These are phyloP conservation scores for Aspergillus heteromorphus DNA, from an alignment of 495 filamentous ascomycete genomes.

Conservation along the genomic window DNA sequence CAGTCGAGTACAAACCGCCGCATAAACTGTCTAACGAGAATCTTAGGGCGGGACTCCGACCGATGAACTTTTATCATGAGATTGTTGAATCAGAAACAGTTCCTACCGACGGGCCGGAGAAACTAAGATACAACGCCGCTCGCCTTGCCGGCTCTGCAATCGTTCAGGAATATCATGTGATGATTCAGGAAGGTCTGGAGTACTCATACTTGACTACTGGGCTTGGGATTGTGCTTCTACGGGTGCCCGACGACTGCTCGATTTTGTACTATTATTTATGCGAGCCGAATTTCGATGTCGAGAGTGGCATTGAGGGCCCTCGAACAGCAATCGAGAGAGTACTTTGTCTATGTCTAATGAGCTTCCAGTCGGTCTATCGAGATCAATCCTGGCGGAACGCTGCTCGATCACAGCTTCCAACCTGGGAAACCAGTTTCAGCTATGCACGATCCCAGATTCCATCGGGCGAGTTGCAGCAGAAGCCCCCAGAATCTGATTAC, in stretches of 20 bases:
- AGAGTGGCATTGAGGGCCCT: conserved; percentile 1
- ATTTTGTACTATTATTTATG: conserved; percentile 32
- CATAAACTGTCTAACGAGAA: conserved; percentile 31
- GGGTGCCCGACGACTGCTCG: conserved; percentile 27
- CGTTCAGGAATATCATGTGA: conserved; percentile 26
- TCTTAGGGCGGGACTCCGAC: conserved; percentile 25
- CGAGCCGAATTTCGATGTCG: conserved; percentile 27
- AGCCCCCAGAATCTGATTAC: conserved; percentile 12
- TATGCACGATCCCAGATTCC: conserved; percentile 11
- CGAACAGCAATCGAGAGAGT: conserved; percentile 6
- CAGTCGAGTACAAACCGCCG: conserved; percentile 34
- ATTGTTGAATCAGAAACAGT: conserved; percentile 16
- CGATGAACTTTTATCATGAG: conserved; percentile 21
- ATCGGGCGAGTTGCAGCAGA: conserved; percentile 9
- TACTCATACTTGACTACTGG: conserved; percentile 30
- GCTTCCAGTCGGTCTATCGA: conserved; percentile 10
- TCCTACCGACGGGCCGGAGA: conserved; percentile 13
- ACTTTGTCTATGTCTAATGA: conserved; percentile 19
- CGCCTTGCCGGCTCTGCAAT: conserved; percentile 19
- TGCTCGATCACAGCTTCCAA: conserved; percentile 10
- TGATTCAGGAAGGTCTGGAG: conserved; percentile 27
- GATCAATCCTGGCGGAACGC: conserved; percentile 25
- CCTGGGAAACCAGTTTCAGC: conserved; percentile 17
- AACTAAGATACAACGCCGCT: conserved; percentile 22
- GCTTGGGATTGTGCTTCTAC: conserved; percentile 26